Conservation (phyloP, 345 rosid species). For the Diplotaxis tenuifolia region DNA sequence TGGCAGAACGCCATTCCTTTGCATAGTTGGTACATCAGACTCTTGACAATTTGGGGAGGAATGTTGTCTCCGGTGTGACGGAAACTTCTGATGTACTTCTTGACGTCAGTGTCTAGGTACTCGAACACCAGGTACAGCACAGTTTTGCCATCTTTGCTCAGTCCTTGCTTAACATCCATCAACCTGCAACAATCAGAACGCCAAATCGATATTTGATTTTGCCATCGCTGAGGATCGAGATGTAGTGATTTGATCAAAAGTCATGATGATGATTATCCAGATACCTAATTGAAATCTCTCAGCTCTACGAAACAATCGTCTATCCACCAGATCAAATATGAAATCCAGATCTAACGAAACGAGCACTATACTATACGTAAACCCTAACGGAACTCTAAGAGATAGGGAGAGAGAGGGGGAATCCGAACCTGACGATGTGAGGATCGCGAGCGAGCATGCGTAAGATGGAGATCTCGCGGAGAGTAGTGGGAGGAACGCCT, state of each 20-base stretch:
- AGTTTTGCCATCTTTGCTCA: constrained; percentile 85
- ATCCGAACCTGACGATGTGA: constrained; percentile 64
- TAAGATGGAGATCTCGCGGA: constrained; percentile 94
- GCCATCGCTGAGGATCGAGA: neutral
- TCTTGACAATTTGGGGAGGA: constrained; percentile 58
- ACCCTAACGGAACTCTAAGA: neutral
- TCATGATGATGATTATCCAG: neutral
- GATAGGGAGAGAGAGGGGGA: neutral
- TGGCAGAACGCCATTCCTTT: constrained; percentile 95
- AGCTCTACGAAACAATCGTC: neutral
- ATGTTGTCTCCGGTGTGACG: constrained; percentile 57
- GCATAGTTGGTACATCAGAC: constrained; percentile 95
- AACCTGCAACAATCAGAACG: constrained; percentile 45
- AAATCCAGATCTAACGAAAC: constrained; percentile 9
- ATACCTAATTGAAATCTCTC: neutral
- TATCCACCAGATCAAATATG: neutral
- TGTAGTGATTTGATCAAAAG: neutral
- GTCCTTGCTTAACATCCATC: constrained; percentile 91
- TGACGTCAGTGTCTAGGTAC: constrained; percentile 89
- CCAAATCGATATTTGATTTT: neutral
- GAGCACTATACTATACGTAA: neutral
- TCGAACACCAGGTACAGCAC: constrained; percentile 89
- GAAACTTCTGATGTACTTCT: constrained; percentile 76
- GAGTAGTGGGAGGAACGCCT: constrained; percentile 98
- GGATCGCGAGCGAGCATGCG: constrained; percentile 98